These are phyloP conservation scores for Globisporangium spiculum DNA, from an alignment of 352 stramenopile genomes.

Conservation along the genomic window DNA sequence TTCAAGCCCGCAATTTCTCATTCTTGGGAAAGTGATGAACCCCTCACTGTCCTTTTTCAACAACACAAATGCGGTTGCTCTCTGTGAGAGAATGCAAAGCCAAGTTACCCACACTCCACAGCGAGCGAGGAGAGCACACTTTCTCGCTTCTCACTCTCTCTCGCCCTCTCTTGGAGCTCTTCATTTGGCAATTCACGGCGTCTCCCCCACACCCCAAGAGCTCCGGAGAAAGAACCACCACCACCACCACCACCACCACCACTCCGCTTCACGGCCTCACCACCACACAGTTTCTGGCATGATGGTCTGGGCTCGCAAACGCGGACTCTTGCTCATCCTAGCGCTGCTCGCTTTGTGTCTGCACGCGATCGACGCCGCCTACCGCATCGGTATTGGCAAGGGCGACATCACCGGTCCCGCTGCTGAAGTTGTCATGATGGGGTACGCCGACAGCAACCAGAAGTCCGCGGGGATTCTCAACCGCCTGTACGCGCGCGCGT, in stretches of 20 bases:
- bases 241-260: background rate
- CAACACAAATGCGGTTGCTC: background rate
- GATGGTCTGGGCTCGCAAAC: background rate
- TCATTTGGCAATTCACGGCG: background rate
- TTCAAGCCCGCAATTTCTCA: background rate
- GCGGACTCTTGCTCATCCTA: background rate
- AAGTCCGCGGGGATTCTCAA: constrained; percentile 53
- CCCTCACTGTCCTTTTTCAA: background rate
- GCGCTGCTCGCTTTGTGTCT: background rate
- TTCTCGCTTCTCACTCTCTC: background rate
- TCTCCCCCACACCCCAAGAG: background rate
- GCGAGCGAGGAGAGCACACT: background rate
- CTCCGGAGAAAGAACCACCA: background rate
- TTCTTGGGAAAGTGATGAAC: background rate
- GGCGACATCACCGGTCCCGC: constrained; percentile 58
- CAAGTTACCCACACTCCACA: background rate
- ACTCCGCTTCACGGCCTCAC: background rate
- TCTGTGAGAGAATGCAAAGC: background rate
- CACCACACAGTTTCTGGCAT: background rate
- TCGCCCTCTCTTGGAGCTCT: background rate
- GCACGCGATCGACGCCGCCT: constrained; percentile 13
- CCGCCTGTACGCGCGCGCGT: constrained; percentile 61
- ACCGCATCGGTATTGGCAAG: constrained; percentile 57
- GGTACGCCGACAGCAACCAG: constrained; percentile 50
- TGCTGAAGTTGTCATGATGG: constrained; percentile 63